Percentiles rank a stretch among this genome's conserved stretches.
Evolutionary conservation across 331 rosid species (phyloP).

Genomic region (Rosa hybrid): DNA sequence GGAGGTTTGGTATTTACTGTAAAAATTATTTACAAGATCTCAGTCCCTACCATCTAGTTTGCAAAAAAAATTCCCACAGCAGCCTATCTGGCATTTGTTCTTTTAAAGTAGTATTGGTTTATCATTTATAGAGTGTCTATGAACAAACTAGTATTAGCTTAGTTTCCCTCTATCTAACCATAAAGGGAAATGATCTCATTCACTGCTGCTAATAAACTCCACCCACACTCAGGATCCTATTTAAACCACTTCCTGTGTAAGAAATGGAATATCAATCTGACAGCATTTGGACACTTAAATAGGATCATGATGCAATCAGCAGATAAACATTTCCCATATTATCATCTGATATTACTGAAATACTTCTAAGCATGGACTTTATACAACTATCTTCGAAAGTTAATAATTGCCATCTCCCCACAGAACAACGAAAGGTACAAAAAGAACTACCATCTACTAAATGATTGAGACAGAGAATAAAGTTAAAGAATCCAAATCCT

Average conservation of each 20-base stretch:
- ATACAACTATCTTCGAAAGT: background rate
- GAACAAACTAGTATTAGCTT: background rate
- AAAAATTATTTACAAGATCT: no score
- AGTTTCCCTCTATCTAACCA: background rate
- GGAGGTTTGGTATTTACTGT: background rate
- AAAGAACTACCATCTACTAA: background rate
- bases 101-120: background rate
- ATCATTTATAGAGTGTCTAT: background rate
- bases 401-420: background rate
- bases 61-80: background rate
- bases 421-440: background rate
- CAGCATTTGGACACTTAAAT: constrained; percentile 15
- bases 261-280: background rate
- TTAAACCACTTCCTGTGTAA: background rate
- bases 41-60: background rate
- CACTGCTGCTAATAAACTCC: background rate
- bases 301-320: background rate
- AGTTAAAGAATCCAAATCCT: constrained; percentile 8
- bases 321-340: background rate
- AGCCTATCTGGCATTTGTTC: background rate
- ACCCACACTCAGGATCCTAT: background rate
- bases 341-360: background rate
- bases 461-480: background rate
- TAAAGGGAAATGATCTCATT: background rate
- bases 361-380: background rate